A percentile compares a stretch with the other conserved stretches of the same genome.
phyloP scores from a whole-genome alignment of 2,329 filamentous ascomycete species.

The Sclerotinia subarctica region DNA sequence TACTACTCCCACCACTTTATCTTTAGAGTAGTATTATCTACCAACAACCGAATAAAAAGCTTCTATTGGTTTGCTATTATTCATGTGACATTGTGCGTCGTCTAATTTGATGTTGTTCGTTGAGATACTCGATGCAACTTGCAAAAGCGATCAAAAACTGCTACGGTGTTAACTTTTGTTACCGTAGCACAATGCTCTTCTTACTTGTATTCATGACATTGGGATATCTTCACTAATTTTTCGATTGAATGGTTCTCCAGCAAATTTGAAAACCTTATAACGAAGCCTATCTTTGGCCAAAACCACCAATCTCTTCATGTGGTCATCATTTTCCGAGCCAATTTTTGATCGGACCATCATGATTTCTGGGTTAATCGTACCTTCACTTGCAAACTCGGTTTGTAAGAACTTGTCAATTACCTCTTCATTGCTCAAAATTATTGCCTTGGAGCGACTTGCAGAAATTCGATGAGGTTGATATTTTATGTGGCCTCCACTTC shows the following conservation, averaged over 20 bases:
- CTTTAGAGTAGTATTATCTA: neutral
- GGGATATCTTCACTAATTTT: slow-evolving; percentile 27
- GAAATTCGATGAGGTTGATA: slow-evolving; percentile 21
- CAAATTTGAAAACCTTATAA: slow-evolving; percentile 35
- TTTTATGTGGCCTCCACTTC: slow-evolving; percentile 13
- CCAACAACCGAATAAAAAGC: neutral
- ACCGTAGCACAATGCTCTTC: neutral
- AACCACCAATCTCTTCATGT: slow-evolving; percentile 31
- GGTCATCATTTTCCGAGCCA: slow-evolving; percentile 18
- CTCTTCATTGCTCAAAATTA: slow-evolving; percentile 26
- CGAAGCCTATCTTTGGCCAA: slow-evolving; percentile 32
- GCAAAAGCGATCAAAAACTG: neutral
- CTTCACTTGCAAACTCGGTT: slow-evolving; percentile 23
- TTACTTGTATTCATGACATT: slow-evolving; percentile 28
- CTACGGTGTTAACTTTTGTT: neutral
- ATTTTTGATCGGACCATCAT: slow-evolving; percentile 30
- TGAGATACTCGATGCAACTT: neutral
- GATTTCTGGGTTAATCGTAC: slow-evolving; percentile 30
- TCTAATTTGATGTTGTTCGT: neutral
- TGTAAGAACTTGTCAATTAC: slow-evolving; percentile 25
- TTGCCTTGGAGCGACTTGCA: slow-evolving; percentile 13
- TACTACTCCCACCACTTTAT: neutral
- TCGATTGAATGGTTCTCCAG: neutral
- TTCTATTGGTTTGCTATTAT: neutral
- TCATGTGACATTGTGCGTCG: neutral